Percentiles rank a stretch among this genome's conserved stretches.
Conservation (phyloP, 139 green algal genomes). For the Tetradesmus obliquus region DNA sequence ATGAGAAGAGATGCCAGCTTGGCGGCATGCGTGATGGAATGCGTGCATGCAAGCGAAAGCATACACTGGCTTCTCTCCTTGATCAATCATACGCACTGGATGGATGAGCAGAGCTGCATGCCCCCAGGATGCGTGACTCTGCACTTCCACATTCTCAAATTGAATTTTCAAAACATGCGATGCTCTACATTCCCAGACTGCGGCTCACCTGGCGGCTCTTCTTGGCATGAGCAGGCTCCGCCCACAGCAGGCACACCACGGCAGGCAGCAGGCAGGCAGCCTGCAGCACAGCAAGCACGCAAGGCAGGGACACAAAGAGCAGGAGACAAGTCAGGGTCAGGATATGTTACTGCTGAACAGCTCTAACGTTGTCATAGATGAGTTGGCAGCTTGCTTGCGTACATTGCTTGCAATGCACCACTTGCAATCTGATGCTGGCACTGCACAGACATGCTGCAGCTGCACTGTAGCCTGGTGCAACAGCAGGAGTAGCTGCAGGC, state of each 20-base stretch:
- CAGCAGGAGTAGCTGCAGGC: neutral
- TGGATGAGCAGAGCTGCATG: too few species aligned
- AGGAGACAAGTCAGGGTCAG: too few species aligned
- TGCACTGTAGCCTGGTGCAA: neutral
- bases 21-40: too few species aligned
- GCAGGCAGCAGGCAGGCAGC: neutral
- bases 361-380: too few species aligned
- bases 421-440: neutral
- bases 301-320: neutral
- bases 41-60: too few species aligned
- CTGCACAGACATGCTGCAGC: neutral
- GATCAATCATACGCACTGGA: too few species aligned
- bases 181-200: too few species aligned
- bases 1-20: too few species aligned
- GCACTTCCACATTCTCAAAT: neutral
- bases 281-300: neutral
- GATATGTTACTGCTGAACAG: too few species aligned
- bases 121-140: too few species aligned
- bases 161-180: neutral
- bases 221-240: conserved; percentile 23
- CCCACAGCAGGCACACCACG: conserved; percentile 5
- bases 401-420: neutral
- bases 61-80: too few species aligned
- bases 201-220: conserved; percentile 20
- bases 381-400: too few species aligned